These are phyloP conservation scores for Selaginella tamariscina DNA, from an alignment of 75 land plant genomes.

Conservation along the genomic window DNA sequence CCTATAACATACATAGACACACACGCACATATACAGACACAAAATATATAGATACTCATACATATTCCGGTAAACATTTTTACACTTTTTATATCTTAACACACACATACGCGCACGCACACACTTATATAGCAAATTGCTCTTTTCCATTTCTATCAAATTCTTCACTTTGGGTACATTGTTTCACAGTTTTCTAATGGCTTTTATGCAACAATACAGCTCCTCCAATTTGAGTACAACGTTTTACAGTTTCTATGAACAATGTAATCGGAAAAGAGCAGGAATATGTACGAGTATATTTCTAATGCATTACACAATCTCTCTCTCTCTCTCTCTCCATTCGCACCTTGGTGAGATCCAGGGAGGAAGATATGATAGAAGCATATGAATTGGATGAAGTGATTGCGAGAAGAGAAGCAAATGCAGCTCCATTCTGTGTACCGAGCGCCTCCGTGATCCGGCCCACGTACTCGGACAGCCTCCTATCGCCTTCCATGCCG, in stretches of 20 bases:
- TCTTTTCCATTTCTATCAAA: too few species aligned
- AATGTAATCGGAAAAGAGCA: neutral
- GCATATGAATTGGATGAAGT: slow-evolving; percentile 42
- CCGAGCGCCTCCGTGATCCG: slow-evolving; percentile 56
- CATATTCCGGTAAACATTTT: neutral
- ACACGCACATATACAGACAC: too few species aligned
- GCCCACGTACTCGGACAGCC: slow-evolving; percentile 56
- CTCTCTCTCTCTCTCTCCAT: neutral
- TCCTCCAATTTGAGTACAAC: too few species aligned
- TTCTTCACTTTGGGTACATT: too few species aligned
- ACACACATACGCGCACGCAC: too few species aligned
- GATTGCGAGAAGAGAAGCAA: slow-evolving; percentile 46
- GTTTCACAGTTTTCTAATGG: too few species aligned
- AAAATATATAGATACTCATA: neutral
- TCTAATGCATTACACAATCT: neutral
- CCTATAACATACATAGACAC: too few species aligned
- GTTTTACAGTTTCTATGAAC: neutral
- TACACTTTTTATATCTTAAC: too few species aligned
- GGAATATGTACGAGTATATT: neutral
- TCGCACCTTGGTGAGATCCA: slow-evolving; percentile 52
- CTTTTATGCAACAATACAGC: too few species aligned
- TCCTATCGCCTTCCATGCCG: slow-evolving; percentile 65
- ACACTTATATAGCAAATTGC: too few species aligned
- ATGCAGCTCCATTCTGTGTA: slow-evolving; percentile 49
- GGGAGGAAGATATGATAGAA: slow-evolving; percentile 45